Evolutionary conservation across 2,329 filamentous ascomycete species (phyloP).

Genomic region (Tolypocladium sp.): DNA sequence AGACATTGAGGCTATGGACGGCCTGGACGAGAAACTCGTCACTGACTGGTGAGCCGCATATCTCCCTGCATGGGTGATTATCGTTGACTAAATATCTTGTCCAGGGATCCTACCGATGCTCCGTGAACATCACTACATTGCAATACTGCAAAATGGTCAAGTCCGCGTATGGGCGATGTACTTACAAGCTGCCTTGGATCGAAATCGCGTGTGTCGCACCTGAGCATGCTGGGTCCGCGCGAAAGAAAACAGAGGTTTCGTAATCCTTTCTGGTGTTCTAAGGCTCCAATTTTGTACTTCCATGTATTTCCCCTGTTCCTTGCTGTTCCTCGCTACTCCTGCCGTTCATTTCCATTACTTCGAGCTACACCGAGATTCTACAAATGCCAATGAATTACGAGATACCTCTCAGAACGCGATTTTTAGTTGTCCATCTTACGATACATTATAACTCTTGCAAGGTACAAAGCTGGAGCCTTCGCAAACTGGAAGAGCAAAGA

Average conservation of each 20-base stretch:
- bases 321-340: too few species aligned
- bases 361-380: too few species aligned
- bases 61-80: background rate
- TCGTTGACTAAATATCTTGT: background rate
- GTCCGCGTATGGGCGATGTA: background rate
- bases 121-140: background rate
- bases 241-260: background rate
- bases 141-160: background rate
- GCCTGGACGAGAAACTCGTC: constrained; percentile 62
- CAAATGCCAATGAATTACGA: too few species aligned
- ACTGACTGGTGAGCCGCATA: constrained; percentile 47
- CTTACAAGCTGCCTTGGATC: background rate
- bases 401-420: too few species aligned
- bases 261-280: too few species aligned
- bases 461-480: too few species aligned
- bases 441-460: too few species aligned
- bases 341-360: too few species aligned
- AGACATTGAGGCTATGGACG: constrained; percentile 57
- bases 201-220: background rate
- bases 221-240: background rate
- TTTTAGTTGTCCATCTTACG: too few species aligned
- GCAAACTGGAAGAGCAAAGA: too few species aligned
- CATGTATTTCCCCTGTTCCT: too few species aligned
- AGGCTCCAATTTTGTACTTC: too few species aligned
- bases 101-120: constrained; percentile 4